These are phyloP conservation scores for Apostasia ramifera DNA, from an alignment of 106 monocot species.

Conservation along the genomic window DNA sequence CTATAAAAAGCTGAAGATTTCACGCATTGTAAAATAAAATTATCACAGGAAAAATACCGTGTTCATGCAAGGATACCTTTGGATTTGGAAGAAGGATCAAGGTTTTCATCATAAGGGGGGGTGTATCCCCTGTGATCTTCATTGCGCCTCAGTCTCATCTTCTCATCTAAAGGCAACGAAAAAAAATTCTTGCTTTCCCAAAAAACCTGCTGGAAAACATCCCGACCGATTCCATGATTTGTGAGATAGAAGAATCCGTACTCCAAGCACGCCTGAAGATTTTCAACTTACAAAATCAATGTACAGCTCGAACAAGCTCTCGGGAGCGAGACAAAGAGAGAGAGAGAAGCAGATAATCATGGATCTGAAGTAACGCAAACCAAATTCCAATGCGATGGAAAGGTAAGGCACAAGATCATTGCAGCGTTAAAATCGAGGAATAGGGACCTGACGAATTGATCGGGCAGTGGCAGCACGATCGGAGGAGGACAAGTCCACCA, in stretches of 20 bases:
- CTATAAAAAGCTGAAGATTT: too few relatives aligned
- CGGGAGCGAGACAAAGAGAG: neutral
- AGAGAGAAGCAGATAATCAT: neutral
- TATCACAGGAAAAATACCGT: too few relatives aligned
- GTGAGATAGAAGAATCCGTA: slow-evolving; percentile 90
- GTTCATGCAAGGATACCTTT: slow-evolving; percentile 23
- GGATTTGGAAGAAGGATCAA: slow-evolving; percentile 43
- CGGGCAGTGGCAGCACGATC: slow-evolving; percentile 44
- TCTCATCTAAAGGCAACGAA: slow-evolving; percentile 46
- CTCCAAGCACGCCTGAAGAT: slow-evolving; percentile 76
- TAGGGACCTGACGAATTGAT: slow-evolving; percentile 48
- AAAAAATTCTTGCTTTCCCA: slow-evolving; percentile 73
- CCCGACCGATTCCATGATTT: slow-evolving; percentile 70
- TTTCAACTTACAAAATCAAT: neutral
- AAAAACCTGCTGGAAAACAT: slow-evolving; percentile 24
- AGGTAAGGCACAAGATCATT: neutral
- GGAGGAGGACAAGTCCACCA: slow-evolving; percentile 54
- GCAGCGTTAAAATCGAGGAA: neutral
- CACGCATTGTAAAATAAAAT: too few relatives aligned
- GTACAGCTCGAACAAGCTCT: too few relatives aligned
- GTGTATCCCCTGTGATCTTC: slow-evolving; percentile 66
- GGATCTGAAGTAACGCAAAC: neutral
- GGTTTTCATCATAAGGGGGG: slow-evolving; percentile 50
- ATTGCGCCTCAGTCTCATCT: slow-evolving; percentile 58
- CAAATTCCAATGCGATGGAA: too few relatives aligned